Base-by-base conservation (phyloP, 2,329 filamentous ascomycete species). In the Pseudonectria buxi region DNA sequence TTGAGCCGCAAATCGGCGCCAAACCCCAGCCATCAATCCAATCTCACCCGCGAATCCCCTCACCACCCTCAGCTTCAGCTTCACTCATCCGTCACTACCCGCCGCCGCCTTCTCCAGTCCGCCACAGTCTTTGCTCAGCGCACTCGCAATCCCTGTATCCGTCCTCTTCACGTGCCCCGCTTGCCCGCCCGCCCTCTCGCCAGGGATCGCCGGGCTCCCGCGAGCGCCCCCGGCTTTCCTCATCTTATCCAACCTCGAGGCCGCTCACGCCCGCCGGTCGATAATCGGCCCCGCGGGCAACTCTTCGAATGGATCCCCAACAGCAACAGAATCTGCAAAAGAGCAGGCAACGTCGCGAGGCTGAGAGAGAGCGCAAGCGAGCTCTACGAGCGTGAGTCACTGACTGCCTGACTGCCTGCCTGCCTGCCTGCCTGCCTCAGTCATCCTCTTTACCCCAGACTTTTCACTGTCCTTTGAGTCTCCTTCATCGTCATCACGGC, bases 351-450 rank as follows among this genome's bases (percentile, higher is more conserved):
- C 50, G 50, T 40, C 50, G 49, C 31, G 49, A 53, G 30, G 50
- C 48, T 33, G 50, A 53, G 35, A 45, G 50, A 52, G 50, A 53
- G 44, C 50, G 50, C 39, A 53, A 53, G 32, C 43, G 50, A 48
- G 50, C 50, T 28, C 43, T 53, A 27, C 45, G 50, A 52, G 50
- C 50, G 45, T 53, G 45, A 38, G 50, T 50, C 16, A 32, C 18
- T 28, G 14, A 15, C 14, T 22, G 5, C 26, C 24, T 27, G 22
- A 29, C 24, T 30, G 25, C n/a, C 14, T 14, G 25, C 24, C 28
- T 13, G 4, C 14, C 34, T 10, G n/a, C 31, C 16, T 10, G 6
- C 6, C 26, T 27, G 5, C 6, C 6, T 12, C 26, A 12, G 6
- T 27, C 26, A 27, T 27, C 11, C 14, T 27, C 15, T 16, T 33